Base-by-base conservation (phyloP, 1,284 basidiomycete species). In the Microbotryomycetes sp. region DNA sequence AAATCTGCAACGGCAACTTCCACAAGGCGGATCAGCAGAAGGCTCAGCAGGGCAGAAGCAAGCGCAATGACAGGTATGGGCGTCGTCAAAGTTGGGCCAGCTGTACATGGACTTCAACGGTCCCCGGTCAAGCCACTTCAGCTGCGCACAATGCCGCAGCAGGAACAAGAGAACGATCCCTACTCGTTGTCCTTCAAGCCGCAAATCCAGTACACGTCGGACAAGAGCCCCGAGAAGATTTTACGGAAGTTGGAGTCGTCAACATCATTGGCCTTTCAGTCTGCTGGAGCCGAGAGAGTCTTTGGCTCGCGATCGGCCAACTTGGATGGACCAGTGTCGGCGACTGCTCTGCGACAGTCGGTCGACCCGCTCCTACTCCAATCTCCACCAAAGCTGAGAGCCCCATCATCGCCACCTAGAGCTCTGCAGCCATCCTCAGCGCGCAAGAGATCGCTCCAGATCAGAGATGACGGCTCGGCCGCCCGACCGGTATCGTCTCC, bases 41-140 rank as follows among this genome's bases (percentile, higher is more conserved):
- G 57, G 24, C 52, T 57, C 52, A 56, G 54, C 47, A 46, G 57
- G 15, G 53, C 54, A 18, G 57, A 62, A 18, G 64, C 60, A 7
- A 45, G 50, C 1, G 35, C 48, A 18, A 59, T 65, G 60, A 62
- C 50, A 16, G 64, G 64, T 31, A 62, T 65, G 55, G 64, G 64
- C 9, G 55, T 65, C 15, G 60, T 65, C 18, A 50, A 57, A 24
- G 55, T 57, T 9, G 64, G 64, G 1, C 64, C 64, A 4, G 28
- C 48, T 13, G 64, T 65, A 5, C 51, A 18, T 54, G 55, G 7
- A 55, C 56, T 15, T 27, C 29, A 29, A 9, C 29, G 2, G 24
- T 49, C 9, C 6, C 30, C 4, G 13, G 24, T 7, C 21, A 57
- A 15, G 5, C n/a, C 5, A 15, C 52, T 3, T 29, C 29, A 13